These are phyloP conservation scores for Skeletonema menzelii DNA, from an alignment of 108 stramenopile species.

Conservation along the genomic window DNA sequence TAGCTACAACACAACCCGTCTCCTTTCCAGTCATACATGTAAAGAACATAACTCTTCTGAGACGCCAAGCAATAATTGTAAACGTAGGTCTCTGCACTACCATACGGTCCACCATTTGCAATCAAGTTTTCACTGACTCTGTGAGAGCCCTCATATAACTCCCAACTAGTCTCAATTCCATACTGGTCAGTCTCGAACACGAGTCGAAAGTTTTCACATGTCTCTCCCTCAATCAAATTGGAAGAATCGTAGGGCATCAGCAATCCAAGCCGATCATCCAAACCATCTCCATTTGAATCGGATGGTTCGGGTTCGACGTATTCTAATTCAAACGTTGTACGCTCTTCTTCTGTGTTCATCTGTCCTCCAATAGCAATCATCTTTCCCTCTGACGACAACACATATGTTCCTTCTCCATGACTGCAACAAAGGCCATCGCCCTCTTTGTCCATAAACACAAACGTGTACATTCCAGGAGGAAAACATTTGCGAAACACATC, in stretches of 20 bases:
- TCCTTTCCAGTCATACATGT: conserved; percentile 36
- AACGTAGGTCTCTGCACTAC: conserved; percentile 18
- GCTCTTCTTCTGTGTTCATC: conserved; percentile 17
- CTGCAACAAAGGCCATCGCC: conserved; percentile 34
- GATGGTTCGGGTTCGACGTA: conserved; percentile 27
- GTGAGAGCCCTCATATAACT: conserved; percentile 25
- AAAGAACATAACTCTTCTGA: conserved; percentile 20
- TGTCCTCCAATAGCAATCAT: conserved; percentile 25
- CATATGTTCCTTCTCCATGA: conserved; percentile 34
- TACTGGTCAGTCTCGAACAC: conserved; percentile 24
- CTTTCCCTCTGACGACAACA: conserved; percentile 24
- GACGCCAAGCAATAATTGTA: conserved; percentile 35
- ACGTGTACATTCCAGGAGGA: conserved; percentile 22
- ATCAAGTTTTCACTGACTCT: conserved; percentile 9
- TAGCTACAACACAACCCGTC: conserved; percentile 26
- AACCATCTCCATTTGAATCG: conserved; percentile 24
- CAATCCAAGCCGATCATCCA: conserved; percentile 34
- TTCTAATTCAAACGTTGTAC: conserved; percentile 21
- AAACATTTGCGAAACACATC: conserved; percentile 20
- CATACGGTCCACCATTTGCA: conserved; percentile 39
- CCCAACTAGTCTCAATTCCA: conserved; percentile 37
- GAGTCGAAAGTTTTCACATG: conserved; percentile 36
- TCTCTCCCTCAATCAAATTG: conserved; percentile 20
- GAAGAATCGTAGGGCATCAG: conserved; percentile 33
- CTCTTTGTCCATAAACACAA: conserved; percentile 22